Conservation (phyloP, 768 basidiomycete genomes). For the Zangia roseola region DNA sequence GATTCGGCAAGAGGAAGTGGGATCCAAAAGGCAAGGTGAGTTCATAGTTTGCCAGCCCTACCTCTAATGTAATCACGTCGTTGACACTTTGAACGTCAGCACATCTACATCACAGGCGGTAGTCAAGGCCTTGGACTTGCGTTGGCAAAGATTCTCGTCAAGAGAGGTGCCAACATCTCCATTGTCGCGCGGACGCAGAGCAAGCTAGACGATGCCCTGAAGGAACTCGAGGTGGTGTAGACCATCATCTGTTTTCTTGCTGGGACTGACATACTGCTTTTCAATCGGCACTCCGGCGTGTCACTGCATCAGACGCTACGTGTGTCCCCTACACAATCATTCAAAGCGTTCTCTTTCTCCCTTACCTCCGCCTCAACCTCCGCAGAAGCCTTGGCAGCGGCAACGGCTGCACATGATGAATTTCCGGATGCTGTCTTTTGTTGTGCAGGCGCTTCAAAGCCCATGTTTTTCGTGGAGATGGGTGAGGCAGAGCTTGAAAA, state of each 20-base stretch:
- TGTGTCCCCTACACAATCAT: slow-evolving; percentile 53
- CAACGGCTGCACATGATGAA: slow-evolving; percentile 51
- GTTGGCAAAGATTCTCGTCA: slow-evolving; percentile 63
- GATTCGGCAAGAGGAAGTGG: slow-evolving; percentile 39
- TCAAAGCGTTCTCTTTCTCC: slow-evolving; percentile 67
- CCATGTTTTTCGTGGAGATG: slow-evolving; percentile 75
- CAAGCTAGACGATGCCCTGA: slow-evolving; percentile 59
- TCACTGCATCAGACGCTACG: slow-evolving; percentile 60
- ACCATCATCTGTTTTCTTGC: too few relatives aligned
- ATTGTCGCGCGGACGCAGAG: slow-evolving; percentile 78
- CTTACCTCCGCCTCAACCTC: slow-evolving; percentile 54
- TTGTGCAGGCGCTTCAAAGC: slow-evolving; percentile 73
- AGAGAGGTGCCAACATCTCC: slow-evolving; percentile 76
- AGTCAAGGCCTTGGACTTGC: slow-evolving; percentile 78
- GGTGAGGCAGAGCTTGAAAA: slow-evolving; percentile 52
- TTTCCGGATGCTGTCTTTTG: slow-evolving; percentile 76
- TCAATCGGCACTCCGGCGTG: too few relatives aligned
- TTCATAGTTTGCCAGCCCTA: too few relatives aligned
- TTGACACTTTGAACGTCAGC: slow-evolving; percentile 41
- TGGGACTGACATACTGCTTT: too few relatives aligned
- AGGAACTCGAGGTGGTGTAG: slow-evolving; percentile 58
- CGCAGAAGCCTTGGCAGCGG: slow-evolving; percentile 59
- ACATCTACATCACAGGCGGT: slow-evolving; percentile 84
- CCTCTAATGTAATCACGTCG: neutral
- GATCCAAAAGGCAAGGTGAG: slow-evolving; percentile 46